A percentile compares a stretch with the other conserved stretches of the same genome.
phyloP scores from a whole-genome alignment of 1,139 yeast genomes.

The Taphrina deformans region DNA sequence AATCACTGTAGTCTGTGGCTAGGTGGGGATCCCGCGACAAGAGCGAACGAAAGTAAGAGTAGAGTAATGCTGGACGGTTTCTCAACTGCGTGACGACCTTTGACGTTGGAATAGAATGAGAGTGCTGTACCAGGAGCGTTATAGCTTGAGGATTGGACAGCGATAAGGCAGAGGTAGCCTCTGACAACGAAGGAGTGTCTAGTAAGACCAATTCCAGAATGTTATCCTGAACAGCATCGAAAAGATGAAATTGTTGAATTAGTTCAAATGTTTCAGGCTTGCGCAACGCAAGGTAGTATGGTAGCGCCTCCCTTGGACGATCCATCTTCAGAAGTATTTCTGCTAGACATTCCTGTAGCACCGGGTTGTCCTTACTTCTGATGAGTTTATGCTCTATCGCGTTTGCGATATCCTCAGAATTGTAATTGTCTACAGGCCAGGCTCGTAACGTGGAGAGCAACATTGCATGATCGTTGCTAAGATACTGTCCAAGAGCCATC shows the following conservation, averaged over 20 bases:
- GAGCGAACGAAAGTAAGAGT: conserved; percentile 63
- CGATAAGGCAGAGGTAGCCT: not conserved
- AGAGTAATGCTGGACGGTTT: conserved; percentile 49
- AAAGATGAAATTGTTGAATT: conserved; percentile 34
- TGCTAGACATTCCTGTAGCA: conserved; percentile 56
- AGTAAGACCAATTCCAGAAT: conserved; percentile 25
- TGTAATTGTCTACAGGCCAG: conserved; percentile 66
- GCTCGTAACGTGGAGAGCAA: conserved; percentile 51
- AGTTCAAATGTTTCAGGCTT: conserved; percentile 32
- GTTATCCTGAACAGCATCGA: conserved; percentile 32
- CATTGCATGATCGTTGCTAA: conserved; percentile 47
- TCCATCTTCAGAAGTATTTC: conserved; percentile 49
- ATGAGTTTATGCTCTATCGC: conserved; percentile 52
- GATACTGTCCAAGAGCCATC: conserved; percentile 54
- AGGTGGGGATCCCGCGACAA: conserved; percentile 57
- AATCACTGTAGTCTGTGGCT: conserved; percentile 61
- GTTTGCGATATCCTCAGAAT: conserved; percentile 51
- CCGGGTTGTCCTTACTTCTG: conserved; percentile 39
- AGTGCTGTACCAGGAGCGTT: conserved; percentile 32
- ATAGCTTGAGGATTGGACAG: conserved; percentile 22
- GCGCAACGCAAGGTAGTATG: conserved; percentile 32
- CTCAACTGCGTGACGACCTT: conserved; percentile 53
- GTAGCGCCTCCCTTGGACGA: conserved; percentile 34
- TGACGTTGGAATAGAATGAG: conserved; percentile 36
- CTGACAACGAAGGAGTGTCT: conserved; percentile 2